These are phyloP conservation scores for Holtermannia corniformis DNA, from an alignment of 768 basidiomycete genomes.

Conservation along the genomic window DNA sequence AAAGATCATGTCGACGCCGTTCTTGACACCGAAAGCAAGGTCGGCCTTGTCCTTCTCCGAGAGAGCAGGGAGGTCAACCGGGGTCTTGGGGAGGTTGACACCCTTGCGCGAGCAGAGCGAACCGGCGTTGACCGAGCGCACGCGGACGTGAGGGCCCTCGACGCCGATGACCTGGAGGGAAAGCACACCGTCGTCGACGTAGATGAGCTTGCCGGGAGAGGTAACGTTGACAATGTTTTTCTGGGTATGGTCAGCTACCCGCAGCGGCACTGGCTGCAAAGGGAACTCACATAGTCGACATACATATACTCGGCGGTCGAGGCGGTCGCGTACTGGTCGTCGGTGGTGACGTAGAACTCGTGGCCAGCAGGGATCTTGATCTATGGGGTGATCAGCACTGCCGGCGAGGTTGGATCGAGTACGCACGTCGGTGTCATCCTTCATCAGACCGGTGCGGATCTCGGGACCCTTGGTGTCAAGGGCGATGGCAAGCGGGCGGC, in stretches of 20 bases:
- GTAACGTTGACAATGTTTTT: conserved; percentile 90
- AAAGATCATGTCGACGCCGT: conserved; percentile 98
- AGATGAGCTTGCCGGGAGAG: conserved; percentile 92
- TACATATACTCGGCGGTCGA: conserved; percentile 79
- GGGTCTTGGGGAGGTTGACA: conserved; percentile 96
- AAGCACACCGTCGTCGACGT: conserved; percentile 95
- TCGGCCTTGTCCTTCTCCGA: conserved; percentile 98
- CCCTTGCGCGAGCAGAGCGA: conserved; percentile 93
- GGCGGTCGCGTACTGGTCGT: conserved; percentile 63
- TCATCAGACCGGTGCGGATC: conserved; percentile 93
- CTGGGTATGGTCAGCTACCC: conserved; percentile 43
- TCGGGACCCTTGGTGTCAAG: conserved; percentile 99
- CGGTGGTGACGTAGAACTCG: conserved; percentile 83
- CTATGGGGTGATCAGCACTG: conserved; percentile 43
- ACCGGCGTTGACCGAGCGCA: conserved; percentile 83
- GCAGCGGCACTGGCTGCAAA: background rate
- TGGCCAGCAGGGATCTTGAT: conserved; percentile 79
- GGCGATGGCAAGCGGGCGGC: conserved; percentile 93
- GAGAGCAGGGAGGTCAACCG: conserved; percentile 92
- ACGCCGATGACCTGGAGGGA: conserved; percentile 86
- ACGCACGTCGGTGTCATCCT: conserved; percentile 72
- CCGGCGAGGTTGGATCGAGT: background rate
- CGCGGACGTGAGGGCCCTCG: conserved; percentile 68
- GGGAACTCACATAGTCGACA: conserved; percentile 75
- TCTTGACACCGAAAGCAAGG: conserved; percentile 86